A percentile compares a stretch with the other conserved stretches of the same genome.
phyloP scores from a whole-genome alignment of 331 rosid genomes.

The Arachis monticola region DNA sequence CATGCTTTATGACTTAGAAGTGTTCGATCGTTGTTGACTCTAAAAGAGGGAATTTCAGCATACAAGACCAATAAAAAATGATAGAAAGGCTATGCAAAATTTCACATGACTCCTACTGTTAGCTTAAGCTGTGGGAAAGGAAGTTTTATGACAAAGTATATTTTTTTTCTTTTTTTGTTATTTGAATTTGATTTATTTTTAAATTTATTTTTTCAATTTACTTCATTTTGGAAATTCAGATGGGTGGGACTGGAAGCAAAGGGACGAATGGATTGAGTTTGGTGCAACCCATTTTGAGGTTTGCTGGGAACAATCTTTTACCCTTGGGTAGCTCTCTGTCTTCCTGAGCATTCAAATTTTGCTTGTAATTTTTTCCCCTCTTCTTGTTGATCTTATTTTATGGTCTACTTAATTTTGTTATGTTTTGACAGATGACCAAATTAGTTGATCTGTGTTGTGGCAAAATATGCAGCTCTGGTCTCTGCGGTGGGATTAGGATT shows the following conservation, averaged over 20 bases:
- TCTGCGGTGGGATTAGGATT: conserved; percentile 69
- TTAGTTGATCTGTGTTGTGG: conserved; percentile 24
- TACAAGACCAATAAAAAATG: too few species aligned
- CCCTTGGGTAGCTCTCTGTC: conserved; percentile 65
- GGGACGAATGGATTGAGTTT: conserved; percentile 49
- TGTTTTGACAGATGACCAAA: conserved; percentile 20
- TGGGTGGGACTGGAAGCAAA: conserved; percentile 54
- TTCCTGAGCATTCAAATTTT: background rate
- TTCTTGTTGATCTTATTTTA: background rate
- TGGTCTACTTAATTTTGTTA: conserved; percentile 25
- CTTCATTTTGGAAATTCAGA: conserved; percentile 52
- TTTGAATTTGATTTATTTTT: background rate
- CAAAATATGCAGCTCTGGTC: conserved; percentile 60
- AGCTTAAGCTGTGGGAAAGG: too few species aligned
- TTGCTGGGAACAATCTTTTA: conserved; percentile 68
- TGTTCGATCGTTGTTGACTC: too few species aligned
- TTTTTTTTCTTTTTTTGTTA: background rate
- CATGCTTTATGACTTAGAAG: too few species aligned
- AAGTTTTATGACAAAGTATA: too few species aligned
- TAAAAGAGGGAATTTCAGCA: too few species aligned
- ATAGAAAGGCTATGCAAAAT: too few species aligned
- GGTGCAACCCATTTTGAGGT: conserved; percentile 60
- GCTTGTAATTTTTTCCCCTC: background rate
- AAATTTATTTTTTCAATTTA: background rate
- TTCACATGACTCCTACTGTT: too few species aligned